A percentile compares a stretch with the other conserved stretches of the same genome.
These are phyloP conservation scores for Chlorociboria aeruginascens DNA, from an alignment of 495 filamentous ascomycete genomes.

Conservation along the genomic window DNA sequence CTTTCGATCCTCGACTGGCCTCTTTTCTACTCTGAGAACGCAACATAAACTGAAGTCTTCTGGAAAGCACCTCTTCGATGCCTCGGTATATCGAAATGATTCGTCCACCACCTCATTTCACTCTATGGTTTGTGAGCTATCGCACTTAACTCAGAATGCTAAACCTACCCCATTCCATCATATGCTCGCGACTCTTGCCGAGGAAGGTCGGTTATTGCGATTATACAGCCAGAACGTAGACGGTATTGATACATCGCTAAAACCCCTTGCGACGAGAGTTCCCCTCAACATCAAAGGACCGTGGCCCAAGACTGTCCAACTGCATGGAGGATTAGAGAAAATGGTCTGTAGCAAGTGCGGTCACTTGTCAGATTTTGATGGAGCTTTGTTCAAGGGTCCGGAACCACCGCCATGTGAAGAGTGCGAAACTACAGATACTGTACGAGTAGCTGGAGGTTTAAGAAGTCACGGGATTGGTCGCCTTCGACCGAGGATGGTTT, in stretches of 20 bases:
- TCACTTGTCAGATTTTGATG: conserved; percentile 61
- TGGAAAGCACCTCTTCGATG: conserved; percentile 93
- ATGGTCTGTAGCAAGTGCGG: conserved; percentile 91
- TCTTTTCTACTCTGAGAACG: conserved; percentile 71
- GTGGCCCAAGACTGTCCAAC: conserved; percentile 87
- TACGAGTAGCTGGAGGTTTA: conserved; percentile 71
- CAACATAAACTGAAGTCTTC: conserved; percentile 87
- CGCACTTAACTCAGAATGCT: conserved; percentile 58
- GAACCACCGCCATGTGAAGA: conserved; percentile 69
- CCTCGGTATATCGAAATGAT: conserved; percentile 90
- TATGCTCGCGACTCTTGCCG: conserved; percentile 79
- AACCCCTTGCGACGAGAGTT: conserved; percentile 64
- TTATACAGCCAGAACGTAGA: conserved; percentile 96
- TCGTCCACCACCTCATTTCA: conserved; percentile 81
- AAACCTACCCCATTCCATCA: conserved; percentile 86
- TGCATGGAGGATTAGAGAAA: conserved; percentile 87
- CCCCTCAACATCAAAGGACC: conserved; percentile 58
- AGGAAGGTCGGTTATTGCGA: conserved; percentile 79
- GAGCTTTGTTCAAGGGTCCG: conserved; percentile 70
- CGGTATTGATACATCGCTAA: conserved; percentile 77
- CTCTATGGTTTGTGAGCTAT: conserved; percentile 84
- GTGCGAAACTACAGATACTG: conserved; percentile 62
- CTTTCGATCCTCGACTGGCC: conserved; percentile 79
- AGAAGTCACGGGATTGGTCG: conserved; percentile 89
- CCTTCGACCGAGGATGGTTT: conserved; percentile 81